Evolutionary conservation across 768 basidiomycete genomes (phyloP), one percentile per base, ranked within the genome.

Genomic region (Scleroderma bovista): DNA sequence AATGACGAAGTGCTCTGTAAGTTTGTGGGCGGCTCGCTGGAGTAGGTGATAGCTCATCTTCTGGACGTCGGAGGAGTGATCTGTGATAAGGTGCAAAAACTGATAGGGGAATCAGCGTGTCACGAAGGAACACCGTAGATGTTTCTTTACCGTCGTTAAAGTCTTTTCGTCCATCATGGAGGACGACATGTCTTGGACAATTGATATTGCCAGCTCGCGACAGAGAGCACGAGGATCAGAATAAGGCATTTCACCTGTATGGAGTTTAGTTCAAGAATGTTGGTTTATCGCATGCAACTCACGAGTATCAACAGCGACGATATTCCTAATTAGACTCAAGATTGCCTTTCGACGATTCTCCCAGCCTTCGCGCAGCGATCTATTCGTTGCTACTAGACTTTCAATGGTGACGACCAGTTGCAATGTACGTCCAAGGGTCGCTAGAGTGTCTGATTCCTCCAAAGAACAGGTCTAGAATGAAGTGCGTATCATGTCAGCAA

Each of bases 1-100:
- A 33, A 97, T 80, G 23, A 96, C 91, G 38, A 93, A 73, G 51
- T 88, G 69, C 48, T 93, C 87, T 0, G 93, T 95, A 32, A 81
- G 76, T 60, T 81, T 86, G 56, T 72, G 72, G 17, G 92, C 84
- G 11, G 89, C 85, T 40, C 73, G 73, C 32, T 74, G 77, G 22
- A 95, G 73, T 2, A 96, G 73, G 39, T 77, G 73, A 61, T 93
- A 93, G 0, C 86, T 80, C 70, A 85, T 83, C 61, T 80, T 81
- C 61, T 93, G 92, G 2, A 93, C 83, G 20, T 79, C 74, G 4
- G 60, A 74, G 16, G 75, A 79, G 1, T 73, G 64, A 42, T 93
- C 89, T 16, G 72, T 72, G 16, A 97, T 69, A 7, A 96, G 73
- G 59, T 90, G 84, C 51, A 83, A 85, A 77, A 94, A 86, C 89